A percentile compares a stretch with the other conserved stretches of the same genome.
These are phyloP conservation scores for Fraxinus americana DNA, from an alignment of 257 asterid genomes.

Conservation along the genomic window DNA sequence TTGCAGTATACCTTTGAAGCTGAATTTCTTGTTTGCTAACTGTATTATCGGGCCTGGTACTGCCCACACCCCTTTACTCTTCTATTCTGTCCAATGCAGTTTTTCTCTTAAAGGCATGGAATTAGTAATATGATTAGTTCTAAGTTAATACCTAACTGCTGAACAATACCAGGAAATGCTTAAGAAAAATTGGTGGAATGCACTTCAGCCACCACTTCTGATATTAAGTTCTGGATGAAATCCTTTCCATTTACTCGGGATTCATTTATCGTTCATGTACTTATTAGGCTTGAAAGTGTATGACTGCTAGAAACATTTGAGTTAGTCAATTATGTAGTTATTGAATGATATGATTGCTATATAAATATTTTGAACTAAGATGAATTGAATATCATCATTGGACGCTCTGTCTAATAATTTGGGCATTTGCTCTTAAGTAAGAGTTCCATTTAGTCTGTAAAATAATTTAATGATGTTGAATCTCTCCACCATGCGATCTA, in stretches of 20 bases:
- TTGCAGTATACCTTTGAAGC: not conserved
- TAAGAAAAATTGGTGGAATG: not conserved
- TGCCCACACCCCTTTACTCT: not conserved
- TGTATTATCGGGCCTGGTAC: not conserved
- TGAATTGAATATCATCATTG: not conserved
- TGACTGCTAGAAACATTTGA: slow-evolving; percentile 4
- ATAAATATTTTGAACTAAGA: slow-evolving; percentile 9
- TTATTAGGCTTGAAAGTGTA: slow-evolving; percentile 15
- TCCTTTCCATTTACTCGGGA: slow-evolving; percentile 14
- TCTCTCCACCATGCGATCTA: not conserved
- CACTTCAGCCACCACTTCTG: not conserved
- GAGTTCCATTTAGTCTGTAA: slow-evolving; percentile 9
- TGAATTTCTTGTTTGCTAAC: not conserved
- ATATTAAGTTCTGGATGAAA: not conserved
- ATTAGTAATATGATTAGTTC: not conserved
- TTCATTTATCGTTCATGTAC: not conserved
- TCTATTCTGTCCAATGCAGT: not conserved
- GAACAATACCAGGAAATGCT: not conserved
- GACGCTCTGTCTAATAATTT: not conserved
- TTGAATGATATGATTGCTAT: slow-evolving; percentile 5
- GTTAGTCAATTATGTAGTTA: slow-evolving; percentile 5
- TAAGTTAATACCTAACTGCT: not conserved
- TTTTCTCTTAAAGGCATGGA: not conserved
- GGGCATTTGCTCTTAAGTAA: slow-evolving; percentile 11
- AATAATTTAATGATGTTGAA: not conserved